A percentile compares a stretch with the other conserved stretches of the same genome.
phyloP scores from a whole-genome alignment of 345 rosid genomes.

The Eucalyptus victrix region DNA sequence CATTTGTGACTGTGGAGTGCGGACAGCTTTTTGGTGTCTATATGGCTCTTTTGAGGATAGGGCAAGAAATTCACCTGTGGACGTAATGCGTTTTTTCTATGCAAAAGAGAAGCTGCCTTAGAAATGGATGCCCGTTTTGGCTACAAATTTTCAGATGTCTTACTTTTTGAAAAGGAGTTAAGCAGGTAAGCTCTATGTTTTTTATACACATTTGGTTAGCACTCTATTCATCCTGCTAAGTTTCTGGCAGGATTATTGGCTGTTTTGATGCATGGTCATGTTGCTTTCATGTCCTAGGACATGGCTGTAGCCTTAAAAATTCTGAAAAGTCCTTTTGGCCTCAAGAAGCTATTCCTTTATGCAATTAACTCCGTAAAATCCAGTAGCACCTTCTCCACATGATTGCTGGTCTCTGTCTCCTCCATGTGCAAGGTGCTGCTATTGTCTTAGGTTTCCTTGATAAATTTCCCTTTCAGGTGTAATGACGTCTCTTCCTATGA shows the following conservation, averaged over 20 bases:
- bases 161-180: conserved; percentile 14
- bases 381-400: not conserved
- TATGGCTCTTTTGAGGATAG: not conserved
- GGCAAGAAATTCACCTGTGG: not conserved
- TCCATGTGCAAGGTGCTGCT: not conserved
- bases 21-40: not conserved
- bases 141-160: conserved; percentile 7
- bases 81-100: not conserved
- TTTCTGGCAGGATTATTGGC: too few relatives aligned
- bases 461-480: not conserved
- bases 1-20: not conserved
- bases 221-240: too few relatives aligned
- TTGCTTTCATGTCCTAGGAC: conserved; percentile 20
- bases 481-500: not conserved
- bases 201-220: too few relatives aligned
- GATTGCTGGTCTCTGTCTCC: not conserved
- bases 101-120: not conserved
- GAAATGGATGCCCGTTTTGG: conserved; percentile 10
- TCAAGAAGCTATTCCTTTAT: not conserved
- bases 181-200: too few relatives aligned
- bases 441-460: not conserved
- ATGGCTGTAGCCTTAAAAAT: conserved; percentile 6
- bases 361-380: conserved; percentile 1
- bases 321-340: not conserved
- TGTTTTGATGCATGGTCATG: too few relatives aligned